Evolutionary conservation across 116 monocot genomes (phyloP).

Genomic region (Posidonia oceanica): DNA sequence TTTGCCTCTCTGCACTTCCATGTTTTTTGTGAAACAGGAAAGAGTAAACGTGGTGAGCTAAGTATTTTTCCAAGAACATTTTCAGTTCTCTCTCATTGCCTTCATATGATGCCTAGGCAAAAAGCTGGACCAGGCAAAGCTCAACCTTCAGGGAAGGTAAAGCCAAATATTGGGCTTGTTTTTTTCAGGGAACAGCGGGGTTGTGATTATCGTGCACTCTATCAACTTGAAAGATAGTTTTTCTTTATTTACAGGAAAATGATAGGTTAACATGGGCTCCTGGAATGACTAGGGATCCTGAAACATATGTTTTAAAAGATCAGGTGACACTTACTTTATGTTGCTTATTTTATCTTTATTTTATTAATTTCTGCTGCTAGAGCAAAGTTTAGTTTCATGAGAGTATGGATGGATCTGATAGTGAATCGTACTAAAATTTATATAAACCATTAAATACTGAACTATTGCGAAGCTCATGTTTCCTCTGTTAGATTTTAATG

Average conservation of each 20-base stretch:
- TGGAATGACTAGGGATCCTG: slow-evolving; percentile 84
- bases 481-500: too few relatives aligned
- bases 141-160: slow-evolving; percentile 40
- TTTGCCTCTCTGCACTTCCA: neutral
- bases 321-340: slow-evolving; percentile 33
- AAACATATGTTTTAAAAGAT: slow-evolving; percentile 81
- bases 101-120: slow-evolving; percentile 96
- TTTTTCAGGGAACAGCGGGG: neutral
- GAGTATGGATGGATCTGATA: too few relatives aligned
- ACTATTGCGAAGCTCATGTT: too few relatives aligned
- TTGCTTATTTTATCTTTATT: neutral
- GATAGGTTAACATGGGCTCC: slow-evolving; percentile 48
- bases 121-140: slow-evolving; percentile 37
- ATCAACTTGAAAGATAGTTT: neutral
- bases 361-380: neutral
- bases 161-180: too few relatives aligned
- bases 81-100: slow-evolving; percentile 77
- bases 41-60: slow-evolving; percentile 89
- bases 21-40: slow-evolving; percentile 31
- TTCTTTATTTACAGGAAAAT: slow-evolving; percentile 36
- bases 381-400: neutral
- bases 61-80: slow-evolving; percentile 79
- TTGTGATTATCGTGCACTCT: neutral
- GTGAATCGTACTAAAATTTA: too few relatives aligned
- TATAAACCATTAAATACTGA: too few relatives aligned